Percentiles rank a stretch among this genome's conserved stretches.
These are phyloP conservation scores for Citrus glauca DNA, from an alignment of 345 rosid genomes.

Conservation along the genomic window DNA sequence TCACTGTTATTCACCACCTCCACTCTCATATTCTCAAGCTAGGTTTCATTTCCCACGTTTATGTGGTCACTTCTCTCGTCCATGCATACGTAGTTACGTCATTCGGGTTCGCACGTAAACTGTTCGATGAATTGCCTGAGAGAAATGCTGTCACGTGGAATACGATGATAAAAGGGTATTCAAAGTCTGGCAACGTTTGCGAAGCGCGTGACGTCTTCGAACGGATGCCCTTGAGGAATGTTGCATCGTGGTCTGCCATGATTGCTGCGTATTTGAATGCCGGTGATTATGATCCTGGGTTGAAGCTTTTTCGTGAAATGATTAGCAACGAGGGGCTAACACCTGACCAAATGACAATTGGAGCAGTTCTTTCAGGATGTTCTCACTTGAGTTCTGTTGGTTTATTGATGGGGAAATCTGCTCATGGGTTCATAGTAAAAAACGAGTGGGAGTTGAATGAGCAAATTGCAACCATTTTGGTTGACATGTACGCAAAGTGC, in stretches of 20 bases:
- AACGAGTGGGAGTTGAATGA: slow-evolving; percentile 32
- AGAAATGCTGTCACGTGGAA: slow-evolving; percentile 34
- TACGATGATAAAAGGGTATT: slow-evolving; percentile 32
- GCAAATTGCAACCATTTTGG: slow-evolving; percentile 29
- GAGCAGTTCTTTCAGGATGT: slow-evolving; percentile 30
- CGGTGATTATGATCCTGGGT: slow-evolving; percentile 19
- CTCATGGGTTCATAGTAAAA: slow-evolving; percentile 29
- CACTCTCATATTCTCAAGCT: slow-evolving; percentile 30
- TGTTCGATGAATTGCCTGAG: slow-evolving; percentile 39
- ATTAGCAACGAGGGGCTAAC: slow-evolving; percentile 6
- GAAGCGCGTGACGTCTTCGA: slow-evolving; percentile 25
- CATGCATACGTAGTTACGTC: slow-evolving; percentile 14
- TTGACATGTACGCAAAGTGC: slow-evolving; percentile 39
- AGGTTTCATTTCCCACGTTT: slow-evolving; percentile 23
- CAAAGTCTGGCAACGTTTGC: slow-evolving; percentile 23
- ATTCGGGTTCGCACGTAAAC: slow-evolving; percentile 9
- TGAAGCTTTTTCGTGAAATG: slow-evolving; percentile 37
- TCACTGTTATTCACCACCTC: slow-evolving; percentile 21
- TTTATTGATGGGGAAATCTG: slow-evolving; percentile 33
- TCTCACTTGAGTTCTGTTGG: slow-evolving; percentile 30
- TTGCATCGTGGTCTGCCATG: slow-evolving; percentile 41
- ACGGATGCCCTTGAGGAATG: slow-evolving; percentile 28
- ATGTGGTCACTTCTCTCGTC: slow-evolving; percentile 34
- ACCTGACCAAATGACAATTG: slow-evolving; percentile 28
- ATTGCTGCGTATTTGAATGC: slow-evolving; percentile 28